A percentile compares a stretch with the other conserved stretches of the same genome.
Evolutionary conservation across 2,329 filamentous ascomycete genomes (phyloP).

Genomic region (Xylaria sp.): DNA sequence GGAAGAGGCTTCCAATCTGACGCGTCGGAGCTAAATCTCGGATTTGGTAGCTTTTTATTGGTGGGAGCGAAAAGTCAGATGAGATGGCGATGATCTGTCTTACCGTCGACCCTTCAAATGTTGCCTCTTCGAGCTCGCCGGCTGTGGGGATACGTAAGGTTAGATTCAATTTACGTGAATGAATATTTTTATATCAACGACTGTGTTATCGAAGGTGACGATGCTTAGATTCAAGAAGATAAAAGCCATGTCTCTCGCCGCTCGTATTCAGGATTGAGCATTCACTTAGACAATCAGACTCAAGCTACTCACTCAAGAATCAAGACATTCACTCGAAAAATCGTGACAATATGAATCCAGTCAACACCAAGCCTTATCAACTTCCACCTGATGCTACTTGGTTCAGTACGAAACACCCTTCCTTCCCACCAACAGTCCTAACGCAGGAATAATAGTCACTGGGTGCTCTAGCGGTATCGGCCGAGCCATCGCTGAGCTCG

Average conservation of each 20-base stretch:
- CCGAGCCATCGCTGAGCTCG: constrained; percentile 31
- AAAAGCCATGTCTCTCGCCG: neutral
- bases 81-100: neutral
- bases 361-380: constrained; percentile 36
- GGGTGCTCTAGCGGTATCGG: constrained; percentile 39
- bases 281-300: neutral
- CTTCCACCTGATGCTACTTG: constrained; percentile 34
- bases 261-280: neutral
- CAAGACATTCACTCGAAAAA: neutral
- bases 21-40: neutral
- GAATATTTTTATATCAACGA: neutral
- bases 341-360: constrained; percentile 30
- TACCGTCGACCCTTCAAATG: neutral
- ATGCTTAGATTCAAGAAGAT: neutral
- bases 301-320: neutral
- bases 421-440: neutral
- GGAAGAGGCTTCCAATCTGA: neutral
- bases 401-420: constrained; percentile 24
- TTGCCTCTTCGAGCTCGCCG: constrained; percentile 31
- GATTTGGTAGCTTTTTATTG: too few species aligned
- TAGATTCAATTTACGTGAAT: too few species aligned
- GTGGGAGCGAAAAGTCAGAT: neutral
- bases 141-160: neutral
- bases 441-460: constrained; percentile 26
- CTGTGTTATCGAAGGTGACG: neutral